Evolutionary conservation across 345 rosid genomes (phyloP).

Genomic region (Sisymbrium irio): DNA sequence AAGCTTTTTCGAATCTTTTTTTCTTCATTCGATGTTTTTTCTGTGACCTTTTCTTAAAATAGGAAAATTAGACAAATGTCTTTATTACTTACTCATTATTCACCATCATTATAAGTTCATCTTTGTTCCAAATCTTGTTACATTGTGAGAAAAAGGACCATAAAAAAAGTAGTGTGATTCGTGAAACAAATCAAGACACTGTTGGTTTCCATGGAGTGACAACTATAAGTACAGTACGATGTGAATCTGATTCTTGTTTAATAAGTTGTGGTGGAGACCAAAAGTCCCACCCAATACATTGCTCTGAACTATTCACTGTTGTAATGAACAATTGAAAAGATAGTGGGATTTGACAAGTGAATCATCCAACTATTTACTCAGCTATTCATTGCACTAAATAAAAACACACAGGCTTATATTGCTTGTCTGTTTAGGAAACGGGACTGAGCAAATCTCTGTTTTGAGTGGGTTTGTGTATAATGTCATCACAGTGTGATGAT

Average conservation of each 20-base stretch:
- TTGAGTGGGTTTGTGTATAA: conserved; percentile 30
- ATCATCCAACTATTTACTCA: conserved; percentile 17
- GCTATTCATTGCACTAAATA: background rate
- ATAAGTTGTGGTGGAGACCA: conserved; percentile 31
- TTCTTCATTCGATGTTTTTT: background rate
- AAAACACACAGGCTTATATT: background rate
- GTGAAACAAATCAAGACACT: conserved; percentile 3
- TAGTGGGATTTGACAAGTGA: conserved; percentile 35
- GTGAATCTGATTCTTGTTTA: conserved; percentile 26
- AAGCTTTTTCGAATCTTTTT: conserved; percentile 23
- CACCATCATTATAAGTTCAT: background rate
- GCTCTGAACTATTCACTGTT: conserved; percentile 13
- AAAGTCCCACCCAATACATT: conserved; percentile 13
- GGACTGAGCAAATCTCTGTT: conserved; percentile 27
- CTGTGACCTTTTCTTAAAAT: background rate
- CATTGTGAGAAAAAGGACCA: background rate
- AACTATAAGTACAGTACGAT: conserved; percentile 23
- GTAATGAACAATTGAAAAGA: conserved; percentile 31
- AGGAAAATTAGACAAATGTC: conserved; percentile 14
- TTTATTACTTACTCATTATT: background rate
- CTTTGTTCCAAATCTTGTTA: background rate
- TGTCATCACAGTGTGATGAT: background rate
- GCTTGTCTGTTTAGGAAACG: conserved; percentile 20
- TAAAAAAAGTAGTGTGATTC: background rate
- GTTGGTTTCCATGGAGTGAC: conserved; percentile 22